A percentile compares a stretch with the other conserved stretches of the same genome.
phyloP scores from a whole-genome alignment of 2,329 filamentous ascomycete genomes.

The Simplicillium aogashimaense region DNA sequence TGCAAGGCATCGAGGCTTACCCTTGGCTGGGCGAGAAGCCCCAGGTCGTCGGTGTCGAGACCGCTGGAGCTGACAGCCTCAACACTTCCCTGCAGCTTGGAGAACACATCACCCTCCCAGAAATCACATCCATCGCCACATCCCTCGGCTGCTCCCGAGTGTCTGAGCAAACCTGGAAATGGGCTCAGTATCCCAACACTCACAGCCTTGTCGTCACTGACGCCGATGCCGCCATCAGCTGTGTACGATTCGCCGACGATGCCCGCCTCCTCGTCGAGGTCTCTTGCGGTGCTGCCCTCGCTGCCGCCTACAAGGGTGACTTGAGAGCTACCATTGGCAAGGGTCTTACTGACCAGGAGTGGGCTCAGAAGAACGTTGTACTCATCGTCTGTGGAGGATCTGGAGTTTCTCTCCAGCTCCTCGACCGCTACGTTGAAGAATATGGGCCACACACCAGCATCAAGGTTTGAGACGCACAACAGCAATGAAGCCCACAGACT shows the following conservation, averaged over 20 bases:
- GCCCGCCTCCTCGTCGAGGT: constrained; percentile 73
- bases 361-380: constrained; percentile 62
- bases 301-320: constrained; percentile 52
- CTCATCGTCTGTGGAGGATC: constrained; percentile 77
- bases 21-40: constrained; percentile 23
- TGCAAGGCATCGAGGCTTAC: constrained; percentile 52
- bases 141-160: constrained; percentile 68
- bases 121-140: constrained; percentile 67
- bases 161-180: constrained; percentile 55
- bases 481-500: not conserved
- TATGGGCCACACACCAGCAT: constrained; percentile 25
- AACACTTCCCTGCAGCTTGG: constrained; percentile 48
- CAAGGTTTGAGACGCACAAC: constrained; percentile 13
- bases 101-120: constrained; percentile 51
- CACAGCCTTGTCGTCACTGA: constrained; percentile 27
- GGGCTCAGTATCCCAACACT: constrained; percentile 36
- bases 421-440: constrained; percentile 45
- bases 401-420: constrained; percentile 51
- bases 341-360: constrained; percentile 44
- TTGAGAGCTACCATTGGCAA: constrained; percentile 51
- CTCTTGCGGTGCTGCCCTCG: constrained; percentile 75
- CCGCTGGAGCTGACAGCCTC: constrained; percentile 61
- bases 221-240: constrained; percentile 69
- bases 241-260: constrained; percentile 70
- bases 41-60: constrained; percentile 65